phyloP scores from a whole-genome alignment of 768 basidiomycete species.

The Leccinum olivaceopallidum region DNA sequence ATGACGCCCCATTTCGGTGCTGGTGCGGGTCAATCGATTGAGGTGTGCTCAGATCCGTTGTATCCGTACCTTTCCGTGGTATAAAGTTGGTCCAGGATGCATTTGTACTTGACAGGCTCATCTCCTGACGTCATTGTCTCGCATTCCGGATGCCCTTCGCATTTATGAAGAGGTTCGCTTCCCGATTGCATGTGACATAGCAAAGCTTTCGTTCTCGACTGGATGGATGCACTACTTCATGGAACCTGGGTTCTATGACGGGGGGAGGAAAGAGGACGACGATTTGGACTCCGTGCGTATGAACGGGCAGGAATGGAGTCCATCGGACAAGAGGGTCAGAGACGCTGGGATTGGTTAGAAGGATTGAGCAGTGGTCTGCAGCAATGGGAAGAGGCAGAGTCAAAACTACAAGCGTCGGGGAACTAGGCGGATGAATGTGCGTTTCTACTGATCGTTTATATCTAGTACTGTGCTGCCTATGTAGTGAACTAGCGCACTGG shows the following conservation, averaged over 20 bases:
- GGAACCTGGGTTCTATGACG: slow-evolving; percentile 24
- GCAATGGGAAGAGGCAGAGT: slow-evolving; percentile 22
- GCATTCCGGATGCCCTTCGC: slow-evolving; percentile 4
- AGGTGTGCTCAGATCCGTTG: slow-evolving; percentile 8
- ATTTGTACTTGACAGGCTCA: slow-evolving; percentile 24
- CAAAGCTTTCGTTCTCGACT: slow-evolving; percentile 14
- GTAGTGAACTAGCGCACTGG: too few species aligned
- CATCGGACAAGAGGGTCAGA: slow-evolving; percentile 14
- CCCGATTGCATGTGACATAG: slow-evolving; percentile 13
- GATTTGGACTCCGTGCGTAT: slow-evolving; percentile 11
- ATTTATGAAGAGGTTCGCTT: slow-evolving; percentile 18
- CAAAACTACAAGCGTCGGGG: background rate
- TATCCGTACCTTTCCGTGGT: background rate
- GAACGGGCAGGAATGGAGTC: slow-evolving; percentile 22
- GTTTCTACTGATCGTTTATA: too few species aligned
- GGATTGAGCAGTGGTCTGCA: slow-evolving; percentile 5
- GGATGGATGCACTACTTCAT: slow-evolving; percentile 6
- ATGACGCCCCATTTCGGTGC: slow-evolving; percentile 26
- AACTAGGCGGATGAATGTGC: background rate
- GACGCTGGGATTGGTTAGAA: slow-evolving; percentile 20
- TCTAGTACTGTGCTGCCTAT: too few species aligned
- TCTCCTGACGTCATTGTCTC: slow-evolving; percentile 12
- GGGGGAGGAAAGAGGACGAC: slow-evolving; percentile 8
- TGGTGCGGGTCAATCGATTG: slow-evolving; percentile 30
- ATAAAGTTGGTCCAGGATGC: slow-evolving; percentile 12